phyloP scores from a whole-genome alignment of 1,139 yeast genomes.

The Suhomyces wounanorum region DNA sequence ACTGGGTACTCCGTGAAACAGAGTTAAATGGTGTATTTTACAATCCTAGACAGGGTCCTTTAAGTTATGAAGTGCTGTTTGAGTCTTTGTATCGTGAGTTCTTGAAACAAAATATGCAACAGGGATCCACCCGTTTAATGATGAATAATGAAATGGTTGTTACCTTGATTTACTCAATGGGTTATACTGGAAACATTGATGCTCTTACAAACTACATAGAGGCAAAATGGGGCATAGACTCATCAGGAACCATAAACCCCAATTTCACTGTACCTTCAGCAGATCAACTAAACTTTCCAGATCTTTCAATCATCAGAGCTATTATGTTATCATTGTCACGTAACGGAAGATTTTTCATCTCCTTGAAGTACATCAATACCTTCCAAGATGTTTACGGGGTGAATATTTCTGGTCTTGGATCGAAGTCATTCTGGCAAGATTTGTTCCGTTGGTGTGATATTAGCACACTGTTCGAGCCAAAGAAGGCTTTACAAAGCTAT shows the following conservation, averaged over 20 bases:
- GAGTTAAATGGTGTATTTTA: constrained; percentile 22
- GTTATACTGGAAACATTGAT: constrained; percentile 29
- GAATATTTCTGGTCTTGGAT: constrained; percentile 20
- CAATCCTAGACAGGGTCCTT: constrained; percentile 24
- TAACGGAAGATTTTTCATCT: constrained; percentile 33
- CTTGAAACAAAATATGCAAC: constrained; percentile 15
- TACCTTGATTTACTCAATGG: constrained; percentile 37
- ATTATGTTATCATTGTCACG: constrained; percentile 35
- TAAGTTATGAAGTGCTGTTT: constrained; percentile 24
- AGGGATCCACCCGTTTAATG: constrained; percentile 17
- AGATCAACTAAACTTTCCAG: constrained; percentile 31
- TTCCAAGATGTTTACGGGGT: constrained; percentile 37
- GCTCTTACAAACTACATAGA: constrained; percentile 31
- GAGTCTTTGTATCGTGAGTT: constrained; percentile 28
- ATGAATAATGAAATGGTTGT: constrained; percentile 27
- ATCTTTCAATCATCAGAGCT: constrained; percentile 27
- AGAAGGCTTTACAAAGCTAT: constrained; percentile 30
- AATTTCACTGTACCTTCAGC: constrained; percentile 5
- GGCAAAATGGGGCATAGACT: constrained; percentile 35
- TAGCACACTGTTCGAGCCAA: constrained; percentile 24
- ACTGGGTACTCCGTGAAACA: constrained; percentile 32
- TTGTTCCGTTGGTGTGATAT: constrained; percentile 41
- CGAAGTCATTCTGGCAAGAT: constrained; percentile 39
- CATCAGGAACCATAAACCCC: constrained; percentile 21
- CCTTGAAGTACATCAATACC: constrained; percentile 38